A percentile compares a stretch with the other conserved stretches of the same genome.
Conservation (phyloP, 192 early-diverging fungal genomes). For the Oehlia diaphana region DNA sequence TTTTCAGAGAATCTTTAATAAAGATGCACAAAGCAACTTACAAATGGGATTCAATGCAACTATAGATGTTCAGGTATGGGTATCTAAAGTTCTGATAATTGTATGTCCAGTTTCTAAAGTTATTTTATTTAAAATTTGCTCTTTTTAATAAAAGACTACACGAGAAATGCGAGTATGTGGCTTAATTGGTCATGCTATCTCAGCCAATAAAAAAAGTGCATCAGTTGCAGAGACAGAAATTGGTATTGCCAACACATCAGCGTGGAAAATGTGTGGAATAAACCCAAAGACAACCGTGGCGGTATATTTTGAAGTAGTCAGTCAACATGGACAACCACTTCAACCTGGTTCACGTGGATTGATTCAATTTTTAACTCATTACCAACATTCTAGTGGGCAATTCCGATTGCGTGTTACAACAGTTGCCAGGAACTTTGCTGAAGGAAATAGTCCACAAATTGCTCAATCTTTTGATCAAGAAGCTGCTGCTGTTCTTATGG, state of each 20-base stretch:
- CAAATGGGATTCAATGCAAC: conserved; percentile 98
- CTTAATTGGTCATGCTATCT: conserved; percentile 94
- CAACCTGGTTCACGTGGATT: conserved; percentile 83
- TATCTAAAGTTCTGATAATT: background rate
- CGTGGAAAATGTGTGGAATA: conserved; percentile 93
- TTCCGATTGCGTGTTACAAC: conserved; percentile 94
- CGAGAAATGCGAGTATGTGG: conserved; percentile 95
- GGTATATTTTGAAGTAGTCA: conserved; percentile 97
- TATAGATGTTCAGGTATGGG: conserved; percentile 84
- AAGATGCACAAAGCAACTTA: conserved; percentile 84
- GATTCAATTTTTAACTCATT: conserved; percentile 94
- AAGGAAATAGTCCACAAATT: conserved; percentile 82
- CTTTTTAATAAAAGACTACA: conserved; percentile 62
- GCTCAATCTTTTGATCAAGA: conserved; percentile 96
- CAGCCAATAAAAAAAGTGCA: conserved; percentile 84
- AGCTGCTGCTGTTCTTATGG: conserved; percentile 95
- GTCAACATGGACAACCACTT: conserved; percentile 77
- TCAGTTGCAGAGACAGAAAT: conserved; percentile 98
- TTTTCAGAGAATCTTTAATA: conserved; percentile 92
- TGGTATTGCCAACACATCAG: conserved; percentile 92
- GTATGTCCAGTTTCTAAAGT: no score
- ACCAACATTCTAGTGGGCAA: conserved; percentile 92
- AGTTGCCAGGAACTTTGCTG: conserved; percentile 83
- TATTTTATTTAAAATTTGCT: no score
- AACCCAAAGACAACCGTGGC: conserved; percentile 83